Conservation (phyloP, 768 basidiomycete genomes). For the Phylloporus sp. region DNA sequence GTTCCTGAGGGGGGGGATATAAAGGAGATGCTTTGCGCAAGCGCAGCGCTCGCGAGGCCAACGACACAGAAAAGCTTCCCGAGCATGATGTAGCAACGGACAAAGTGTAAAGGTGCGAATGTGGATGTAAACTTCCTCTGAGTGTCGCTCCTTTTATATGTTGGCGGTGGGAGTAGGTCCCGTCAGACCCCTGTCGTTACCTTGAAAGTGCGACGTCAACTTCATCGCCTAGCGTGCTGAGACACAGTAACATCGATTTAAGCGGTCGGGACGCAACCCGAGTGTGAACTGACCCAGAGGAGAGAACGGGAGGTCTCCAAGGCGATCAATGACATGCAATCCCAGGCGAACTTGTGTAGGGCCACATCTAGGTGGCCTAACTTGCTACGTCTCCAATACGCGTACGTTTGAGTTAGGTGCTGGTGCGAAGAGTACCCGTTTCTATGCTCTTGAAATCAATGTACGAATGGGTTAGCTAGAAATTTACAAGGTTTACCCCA, state of each 20-base stretch:
- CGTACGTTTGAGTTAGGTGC: too few relatives aligned
- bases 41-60: conserved; percentile 14
- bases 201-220: neutral
- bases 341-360: too few relatives aligned
- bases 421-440: too few relatives aligned
- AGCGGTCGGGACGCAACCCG: neutral
- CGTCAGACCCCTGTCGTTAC: neutral
- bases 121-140: neutral
- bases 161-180: neutral
- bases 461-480: too few relatives aligned
- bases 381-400: too few relatives aligned
- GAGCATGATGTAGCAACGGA: conserved; percentile 5
- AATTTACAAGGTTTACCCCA: too few relatives aligned
- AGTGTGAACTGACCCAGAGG: too few relatives aligned
- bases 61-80: conserved; percentile 6
- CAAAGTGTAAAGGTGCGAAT: neutral
- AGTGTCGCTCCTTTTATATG: conserved; percentile 4
- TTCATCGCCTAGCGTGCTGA: neutral
- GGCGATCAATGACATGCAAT: too few relatives aligned
- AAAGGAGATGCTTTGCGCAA: conserved; percentile 39
- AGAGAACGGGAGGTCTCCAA: too few relatives aligned
- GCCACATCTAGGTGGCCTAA: too few relatives aligned
- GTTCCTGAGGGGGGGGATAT: conserved; percentile 31
- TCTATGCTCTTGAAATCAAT: too few relatives aligned
- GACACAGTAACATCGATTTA: neutral